phyloP scores from a whole-genome alignment of 805 yeast genomes.

The Blastobotrys robertii region DNA sequence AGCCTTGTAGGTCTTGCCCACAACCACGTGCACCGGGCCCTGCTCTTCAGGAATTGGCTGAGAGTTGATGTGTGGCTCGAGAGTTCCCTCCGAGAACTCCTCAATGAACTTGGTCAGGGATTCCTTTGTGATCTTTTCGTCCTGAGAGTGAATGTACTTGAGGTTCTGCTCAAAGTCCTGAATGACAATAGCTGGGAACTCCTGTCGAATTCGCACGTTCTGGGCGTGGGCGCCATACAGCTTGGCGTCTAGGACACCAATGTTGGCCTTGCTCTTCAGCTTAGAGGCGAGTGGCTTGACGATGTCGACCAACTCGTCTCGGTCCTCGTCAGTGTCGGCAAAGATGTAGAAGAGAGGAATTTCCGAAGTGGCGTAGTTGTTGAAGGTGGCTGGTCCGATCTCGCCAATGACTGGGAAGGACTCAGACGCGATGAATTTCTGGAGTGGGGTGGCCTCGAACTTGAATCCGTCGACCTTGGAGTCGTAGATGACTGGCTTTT shows the following conservation, averaged over 20 bases:
- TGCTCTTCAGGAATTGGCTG: conserved; percentile 81
- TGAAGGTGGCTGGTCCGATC: conserved; percentile 70
- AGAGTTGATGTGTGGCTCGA: conserved; percentile 68
- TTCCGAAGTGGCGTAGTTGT: conserved; percentile 58
- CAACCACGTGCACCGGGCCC: conserved; percentile 63
- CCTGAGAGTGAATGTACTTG: conserved; percentile 73
- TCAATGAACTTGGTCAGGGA: conserved; percentile 54
- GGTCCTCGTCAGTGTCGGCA: conserved; percentile 60
- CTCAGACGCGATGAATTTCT: conserved; percentile 47
- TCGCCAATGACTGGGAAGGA: conserved; percentile 81
- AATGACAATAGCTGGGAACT: conserved; percentile 84
- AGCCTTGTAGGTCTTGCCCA: conserved; percentile 72
- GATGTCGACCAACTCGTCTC: conserved; percentile 41
- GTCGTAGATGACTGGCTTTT: conserved; percentile 23
- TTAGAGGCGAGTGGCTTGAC: conserved; percentile 60
- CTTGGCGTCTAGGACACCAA: conserved; percentile 80
- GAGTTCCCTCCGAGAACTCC: conserved; percentile 52
- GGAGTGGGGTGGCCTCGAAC: conserved; percentile 31
- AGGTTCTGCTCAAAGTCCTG: conserved; percentile 60
- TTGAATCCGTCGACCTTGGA: conserved; percentile 18
- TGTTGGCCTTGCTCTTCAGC: conserved; percentile 70
- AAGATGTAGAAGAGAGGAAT: conserved; percentile 84
- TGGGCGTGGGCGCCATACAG: conserved; percentile 80
- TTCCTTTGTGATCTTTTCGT: conserved; percentile 37
- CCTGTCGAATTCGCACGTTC: conserved; percentile 71